Evolutionary conservation across 1,284 basidiomycete genomes (phyloP).

Genomic region (Ceratobasidium sp.): DNA sequence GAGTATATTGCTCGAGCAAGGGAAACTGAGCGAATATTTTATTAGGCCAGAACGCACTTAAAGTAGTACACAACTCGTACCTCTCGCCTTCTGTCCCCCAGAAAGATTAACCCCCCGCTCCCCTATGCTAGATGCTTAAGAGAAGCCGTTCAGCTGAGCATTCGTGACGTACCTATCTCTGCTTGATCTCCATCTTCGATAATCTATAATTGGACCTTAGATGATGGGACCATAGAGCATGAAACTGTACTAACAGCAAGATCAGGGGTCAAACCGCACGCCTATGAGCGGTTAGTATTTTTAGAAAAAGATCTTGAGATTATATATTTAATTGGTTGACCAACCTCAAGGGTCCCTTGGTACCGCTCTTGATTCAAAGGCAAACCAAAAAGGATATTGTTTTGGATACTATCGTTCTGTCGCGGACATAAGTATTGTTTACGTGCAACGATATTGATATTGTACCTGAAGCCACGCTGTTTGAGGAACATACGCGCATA

Average conservation of each 20-base stretch:
- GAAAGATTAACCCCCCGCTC: slow-evolving; percentile 81
- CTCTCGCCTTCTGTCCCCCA: slow-evolving; percentile 90
- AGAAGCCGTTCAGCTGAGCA: too few relatives aligned
- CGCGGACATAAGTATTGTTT: slow-evolving; percentile 76
- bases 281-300: slow-evolving; percentile 50
- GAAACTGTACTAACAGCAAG: slow-evolving; percentile 49
- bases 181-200: slow-evolving; percentile 95
- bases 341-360: slow-evolving; percentile 76
- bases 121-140: slow-evolving; percentile 58
- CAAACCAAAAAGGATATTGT: slow-evolving; percentile 93
- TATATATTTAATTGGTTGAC: background rate
- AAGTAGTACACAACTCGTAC: slow-evolving; percentile 67
- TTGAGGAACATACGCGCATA: slow-evolving; percentile 96
- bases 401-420: slow-evolving; percentile 92
- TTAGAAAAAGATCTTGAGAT: background rate
- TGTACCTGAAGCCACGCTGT: slow-evolving; percentile 58
- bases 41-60: too few relatives aligned
- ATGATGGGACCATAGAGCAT: too few relatives aligned
- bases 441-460: background rate
- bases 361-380: slow-evolving; percentile 87
- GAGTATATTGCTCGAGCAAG: slow-evolving; percentile 96
- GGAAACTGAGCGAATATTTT: slow-evolving; percentile 65
- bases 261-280: slow-evolving; percentile 81
- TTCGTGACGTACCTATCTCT: slow-evolving; percentile 73
- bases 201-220: slow-evolving; percentile 69